Base-by-base conservation (phyloP, 768 basidiomycete genomes). In the Lentinus brumalis region DNA sequence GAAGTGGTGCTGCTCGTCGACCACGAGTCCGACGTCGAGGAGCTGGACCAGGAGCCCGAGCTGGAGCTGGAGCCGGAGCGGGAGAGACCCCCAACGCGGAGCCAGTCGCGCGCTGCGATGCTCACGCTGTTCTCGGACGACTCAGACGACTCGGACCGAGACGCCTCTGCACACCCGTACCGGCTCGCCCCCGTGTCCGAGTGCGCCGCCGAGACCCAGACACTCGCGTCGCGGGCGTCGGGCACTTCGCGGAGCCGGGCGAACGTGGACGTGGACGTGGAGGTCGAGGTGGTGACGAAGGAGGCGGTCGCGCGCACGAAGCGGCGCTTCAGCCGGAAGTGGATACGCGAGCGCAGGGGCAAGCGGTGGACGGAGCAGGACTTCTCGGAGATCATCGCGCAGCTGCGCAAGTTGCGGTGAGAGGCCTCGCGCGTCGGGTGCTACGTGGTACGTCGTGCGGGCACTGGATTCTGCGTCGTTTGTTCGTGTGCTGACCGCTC, bases 321-420 rank as follows among this genome's bases (percentile, higher is more conserved):
- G 57, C 38, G 53, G 44, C 64, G 64, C 8, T 59, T 46, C 49
- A 65, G 64, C 56, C 64, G 64, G 18, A 65, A 64, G 44, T 65
- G 64, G 60, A 50, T 65, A 4, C 64, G 64, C 53, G 64, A 65
- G 50, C 50, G 57, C 35, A 56, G 52, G 49, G 64, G 64, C 7
- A 61, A 65, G 55, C 60, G 64, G 57, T 61, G 52, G 53, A 61
- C 60, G 15, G 60, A 59, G 60, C 41, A 59, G 39, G 60, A 65
- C 42, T 65, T 61, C 32, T 46, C 47, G 21, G 57, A 56, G 44
- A 50, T 65, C 57, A n/a, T 65, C 30, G 53, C 53, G 5, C 29
- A 61, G 56, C 29, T 65, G 39, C 60, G 64, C 9, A 62, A 42
- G 50, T 21, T 65, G 54, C 59, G 63, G 35, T 64, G 21, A 49